A percentile compares a stretch with the other conserved stretches of the same genome.
These are phyloP conservation scores for Amylostereum areolatum DNA, from an alignment of 1,284 basidiomycete species.

Conservation along the genomic window DNA sequence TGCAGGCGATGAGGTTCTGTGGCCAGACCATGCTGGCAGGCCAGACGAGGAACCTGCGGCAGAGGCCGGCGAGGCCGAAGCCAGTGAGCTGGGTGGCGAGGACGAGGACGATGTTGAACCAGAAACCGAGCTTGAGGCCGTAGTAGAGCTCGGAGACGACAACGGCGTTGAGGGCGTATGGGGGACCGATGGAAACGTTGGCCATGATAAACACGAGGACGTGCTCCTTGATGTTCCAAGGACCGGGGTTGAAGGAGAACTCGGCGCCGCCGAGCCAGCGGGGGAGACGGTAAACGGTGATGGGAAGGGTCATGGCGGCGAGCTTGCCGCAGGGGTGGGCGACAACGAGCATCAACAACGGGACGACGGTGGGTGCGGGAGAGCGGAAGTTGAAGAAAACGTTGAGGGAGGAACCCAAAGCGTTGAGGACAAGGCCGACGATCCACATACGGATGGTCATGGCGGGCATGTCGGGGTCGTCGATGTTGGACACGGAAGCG, in stretches of 20 bases:
- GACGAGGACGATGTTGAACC: slow-evolving; percentile 76
- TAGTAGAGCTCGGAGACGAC: slow-evolving; percentile 78
- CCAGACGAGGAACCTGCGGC: slow-evolving; percentile 85
- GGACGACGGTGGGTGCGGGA: slow-evolving; percentile 79
- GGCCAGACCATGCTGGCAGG: slow-evolving; percentile 99
- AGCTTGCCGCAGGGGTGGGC: slow-evolving; percentile 89
- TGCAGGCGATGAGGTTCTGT: slow-evolving; percentile 86
- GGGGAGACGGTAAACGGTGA: slow-evolving; percentile 71
- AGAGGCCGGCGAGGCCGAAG: slow-evolving; percentile 87
- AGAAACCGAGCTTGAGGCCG: slow-evolving; percentile 50
- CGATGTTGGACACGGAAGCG: slow-evolving; percentile 94
- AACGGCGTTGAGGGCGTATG: slow-evolving; percentile 79
- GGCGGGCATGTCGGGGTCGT: slow-evolving; percentile 94
- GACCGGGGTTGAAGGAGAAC: slow-evolving; percentile 87
- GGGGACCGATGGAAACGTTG: slow-evolving; percentile 74
- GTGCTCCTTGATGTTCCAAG: slow-evolving; percentile 99
- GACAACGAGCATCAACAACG: slow-evolving; percentile 77
- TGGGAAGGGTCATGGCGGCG: slow-evolving; percentile 77
- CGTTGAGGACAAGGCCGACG: slow-evolving; percentile 72
- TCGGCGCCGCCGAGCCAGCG: slow-evolving; percentile 44
- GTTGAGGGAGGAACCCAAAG: slow-evolving; percentile 71
- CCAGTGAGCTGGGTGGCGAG: slow-evolving; percentile 89
- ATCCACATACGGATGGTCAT: slow-evolving; percentile 88
- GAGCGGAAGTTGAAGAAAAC: slow-evolving; percentile 92
- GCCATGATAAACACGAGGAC: slow-evolving; percentile 92